A percentile compares a stretch with the other conserved stretches of the same genome.
These are phyloP conservation scores for Pseudognaphalium luteoalbum DNA, from an alignment of 129 eudicot species.

Conservation along the genomic window DNA sequence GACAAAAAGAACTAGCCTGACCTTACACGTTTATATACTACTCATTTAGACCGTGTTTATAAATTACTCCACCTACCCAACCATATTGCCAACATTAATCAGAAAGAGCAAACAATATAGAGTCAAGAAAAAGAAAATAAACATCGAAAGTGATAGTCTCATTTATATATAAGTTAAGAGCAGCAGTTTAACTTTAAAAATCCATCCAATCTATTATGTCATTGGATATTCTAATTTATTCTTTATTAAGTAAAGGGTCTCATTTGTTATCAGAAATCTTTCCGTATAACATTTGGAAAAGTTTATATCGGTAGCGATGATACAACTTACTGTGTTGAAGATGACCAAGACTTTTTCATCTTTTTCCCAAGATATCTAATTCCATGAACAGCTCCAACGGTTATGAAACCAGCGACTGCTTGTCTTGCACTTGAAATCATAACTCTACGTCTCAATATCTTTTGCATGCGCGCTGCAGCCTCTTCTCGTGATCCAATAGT, in stretches of 20 bases:
- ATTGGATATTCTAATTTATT: constrained; percentile 5
- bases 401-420: constrained; percentile 77
- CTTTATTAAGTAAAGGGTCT: neutral
- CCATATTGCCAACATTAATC: neutral
- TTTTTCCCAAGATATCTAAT: constrained; percentile 64
- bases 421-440: constrained; percentile 90
- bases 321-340: constrained; percentile 15
- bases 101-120: neutral
- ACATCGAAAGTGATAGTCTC: neutral
- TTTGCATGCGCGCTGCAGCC: constrained; percentile 65
- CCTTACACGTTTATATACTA: neutral
- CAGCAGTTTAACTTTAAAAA: neutral
- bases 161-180: neutral
- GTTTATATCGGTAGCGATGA: neutral
- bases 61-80: neutral
- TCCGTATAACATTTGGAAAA: neutral
- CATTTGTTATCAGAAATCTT: constrained; percentile 6
- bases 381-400: constrained; percentile 76
- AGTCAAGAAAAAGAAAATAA: neutral
- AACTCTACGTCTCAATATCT: constrained; percentile 65
- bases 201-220: neutral
- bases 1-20: neutral
- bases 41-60: neutral
- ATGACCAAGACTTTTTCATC: constrained; percentile 79
- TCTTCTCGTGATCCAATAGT: constrained; percentile 55